phyloP scores from a whole-genome alignment of 129 eudicot genomes.

The Daucus carota region DH1_v3.0 NC_030384.2:43980001-43980500 shows the following conservation, averaged over 20 bases:
- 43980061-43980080: no score
- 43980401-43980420: constrained; percentile 62
- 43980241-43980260: not conserved
- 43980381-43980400: constrained; percentile 59
- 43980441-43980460: constrained; percentile 58
- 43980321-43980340: constrained; percentile 46
- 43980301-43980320: constrained; percentile 54
- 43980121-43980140: not conserved
- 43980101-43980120: no score
- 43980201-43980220: not conserved
- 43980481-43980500: no score
- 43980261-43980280: not conserved
- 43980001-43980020: no score
- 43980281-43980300: constrained; percentile 41
- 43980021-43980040: no score
- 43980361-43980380: constrained; percentile 57
- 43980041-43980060: no score
- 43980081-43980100: no score
- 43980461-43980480: constrained; percentile 24
- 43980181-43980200: not conserved
- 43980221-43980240: not conserved
- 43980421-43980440: constrained; percentile 55
- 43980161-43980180: not conserved
- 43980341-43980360: constrained; percentile 84
- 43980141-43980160: not conserved